Evolutionary conservation across 768 basidiomycete species (phyloP).

Genomic region (Wakefieldia striispora): DNA sequence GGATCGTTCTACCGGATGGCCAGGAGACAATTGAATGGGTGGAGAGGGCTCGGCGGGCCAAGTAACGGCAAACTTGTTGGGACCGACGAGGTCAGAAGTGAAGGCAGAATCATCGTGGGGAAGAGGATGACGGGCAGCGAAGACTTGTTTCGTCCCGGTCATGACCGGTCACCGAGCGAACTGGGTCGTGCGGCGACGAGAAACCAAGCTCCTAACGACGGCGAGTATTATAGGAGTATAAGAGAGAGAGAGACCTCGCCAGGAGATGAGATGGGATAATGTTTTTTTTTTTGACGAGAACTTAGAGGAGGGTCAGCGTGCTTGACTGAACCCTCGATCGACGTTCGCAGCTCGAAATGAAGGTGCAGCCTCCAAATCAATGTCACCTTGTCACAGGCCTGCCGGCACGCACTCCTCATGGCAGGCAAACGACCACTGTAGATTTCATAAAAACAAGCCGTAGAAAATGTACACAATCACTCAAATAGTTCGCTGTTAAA

Average conservation of each 20-base stretch:
- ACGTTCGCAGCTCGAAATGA: conserved; percentile 23
- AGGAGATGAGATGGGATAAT: conserved; percentile 21
- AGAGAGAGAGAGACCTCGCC: conserved; percentile 23
- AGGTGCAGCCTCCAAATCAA: conserved; percentile 14
- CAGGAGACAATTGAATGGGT: conserved; percentile 35
- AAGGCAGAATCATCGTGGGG: conserved; percentile 41
- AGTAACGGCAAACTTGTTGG: conserved; percentile 60
- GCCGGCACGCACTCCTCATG: conserved; percentile 26
- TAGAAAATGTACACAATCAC: conserved; percentile 16
- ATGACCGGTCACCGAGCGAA: conserved; percentile 16
- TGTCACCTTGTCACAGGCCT: conserved; percentile 30
- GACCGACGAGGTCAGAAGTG: conserved; percentile 43
- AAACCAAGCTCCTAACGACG: conserved; percentile 15
- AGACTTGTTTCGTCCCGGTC: conserved; percentile 34
- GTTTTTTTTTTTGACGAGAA: conserved; percentile 13
- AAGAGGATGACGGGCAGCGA: conserved; percentile 52
- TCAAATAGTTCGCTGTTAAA: conserved; percentile 25
- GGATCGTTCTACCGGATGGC: conserved; percentile 36
- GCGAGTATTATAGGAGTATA: conserved; percentile 10
- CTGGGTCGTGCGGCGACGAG: conserved; percentile 7
- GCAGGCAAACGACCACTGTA: conserved; percentile 17
- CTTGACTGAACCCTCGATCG: conserved; percentile 27
- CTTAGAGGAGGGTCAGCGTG: conserved; percentile 12
- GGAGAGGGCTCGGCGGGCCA: conserved; percentile 50
- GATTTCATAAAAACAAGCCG: conserved; percentile 29